These are phyloP conservation scores for Populus davidiana DNA, from an alignment of 345 rosid genomes.

Conservation along the genomic window DNA sequence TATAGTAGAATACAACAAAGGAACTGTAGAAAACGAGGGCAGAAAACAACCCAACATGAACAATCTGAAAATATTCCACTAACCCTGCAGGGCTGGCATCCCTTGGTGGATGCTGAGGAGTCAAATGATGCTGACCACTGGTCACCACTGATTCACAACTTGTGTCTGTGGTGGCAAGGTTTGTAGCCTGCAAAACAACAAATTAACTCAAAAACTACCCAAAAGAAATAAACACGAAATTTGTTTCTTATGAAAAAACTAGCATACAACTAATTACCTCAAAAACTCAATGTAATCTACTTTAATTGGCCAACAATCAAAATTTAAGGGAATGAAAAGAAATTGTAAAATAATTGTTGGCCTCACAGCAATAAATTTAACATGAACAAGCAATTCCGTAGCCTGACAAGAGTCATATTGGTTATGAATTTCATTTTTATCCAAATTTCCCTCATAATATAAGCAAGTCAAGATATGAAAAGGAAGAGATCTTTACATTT, in stretches of 20 bases:
- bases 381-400: background rate
- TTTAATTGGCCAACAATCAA: background rate
- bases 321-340: background rate
- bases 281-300: background rate
- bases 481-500: constrained; percentile 42
- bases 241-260: background rate
- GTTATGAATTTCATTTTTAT: background rate
- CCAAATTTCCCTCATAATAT: no score
- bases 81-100: constrained; percentile 99
- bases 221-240: background rate
- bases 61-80: constrained; percentile 24
- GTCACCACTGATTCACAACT: constrained; percentile 99
- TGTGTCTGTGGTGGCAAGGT: constrained; percentile 87
- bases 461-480: background rate
- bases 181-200: constrained; percentile 51
- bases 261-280: background rate
- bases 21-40: constrained; percentile 16
- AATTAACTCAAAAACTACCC: background rate
- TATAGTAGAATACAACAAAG: background rate
- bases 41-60: constrained; percentile 38
- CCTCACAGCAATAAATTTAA: background rate
- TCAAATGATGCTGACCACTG: constrained; percentile 89
- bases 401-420: background rate
- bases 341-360: background rate
- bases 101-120: constrained; percentile 95